A percentile compares a stretch with the other conserved stretches of the same genome.
These are phyloP conservation scores for Neofusicoccum laricinum DNA, from an alignment of 2,329 filamentous ascomycete genomes.

Conservation along the genomic window DNA sequence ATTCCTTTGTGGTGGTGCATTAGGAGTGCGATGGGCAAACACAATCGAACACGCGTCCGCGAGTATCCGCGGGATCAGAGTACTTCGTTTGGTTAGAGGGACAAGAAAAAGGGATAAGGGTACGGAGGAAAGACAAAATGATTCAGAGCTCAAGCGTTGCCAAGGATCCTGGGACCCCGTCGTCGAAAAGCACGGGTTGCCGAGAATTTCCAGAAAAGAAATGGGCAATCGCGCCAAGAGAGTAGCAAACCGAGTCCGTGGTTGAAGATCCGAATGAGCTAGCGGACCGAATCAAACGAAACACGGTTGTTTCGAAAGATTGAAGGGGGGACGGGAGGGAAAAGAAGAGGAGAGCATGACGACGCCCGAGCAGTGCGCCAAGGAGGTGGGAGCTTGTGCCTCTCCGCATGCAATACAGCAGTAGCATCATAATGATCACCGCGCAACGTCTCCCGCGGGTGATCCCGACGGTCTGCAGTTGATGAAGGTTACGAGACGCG, in stretches of 20 bases:
- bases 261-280: neutral
- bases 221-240: neutral
- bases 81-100: neutral
- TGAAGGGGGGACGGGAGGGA: neutral
- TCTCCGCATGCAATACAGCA: neutral
- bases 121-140: neutral
- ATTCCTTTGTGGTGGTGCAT: no score
- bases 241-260: neutral
- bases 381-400: neutral
- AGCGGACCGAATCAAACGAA: constrained; percentile 6
- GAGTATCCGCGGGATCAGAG: neutral
- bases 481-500: neutral
- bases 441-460: neutral
- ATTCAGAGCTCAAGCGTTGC: neutral
- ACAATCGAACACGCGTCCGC: neutral
- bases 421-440: neutral
- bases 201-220: neutral
- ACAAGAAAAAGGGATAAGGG: neutral
- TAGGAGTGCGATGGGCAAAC: no score
- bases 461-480: neutral
- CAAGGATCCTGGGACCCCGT: constrained; percentile 5
- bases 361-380: neutral
- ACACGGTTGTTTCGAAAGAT: constrained; percentile 3
- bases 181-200: neutral
- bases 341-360: neutral